phyloP scores from a whole-genome alignment of 176 grass and related monocot genomes.

The Lolium rigidum region DNA sequence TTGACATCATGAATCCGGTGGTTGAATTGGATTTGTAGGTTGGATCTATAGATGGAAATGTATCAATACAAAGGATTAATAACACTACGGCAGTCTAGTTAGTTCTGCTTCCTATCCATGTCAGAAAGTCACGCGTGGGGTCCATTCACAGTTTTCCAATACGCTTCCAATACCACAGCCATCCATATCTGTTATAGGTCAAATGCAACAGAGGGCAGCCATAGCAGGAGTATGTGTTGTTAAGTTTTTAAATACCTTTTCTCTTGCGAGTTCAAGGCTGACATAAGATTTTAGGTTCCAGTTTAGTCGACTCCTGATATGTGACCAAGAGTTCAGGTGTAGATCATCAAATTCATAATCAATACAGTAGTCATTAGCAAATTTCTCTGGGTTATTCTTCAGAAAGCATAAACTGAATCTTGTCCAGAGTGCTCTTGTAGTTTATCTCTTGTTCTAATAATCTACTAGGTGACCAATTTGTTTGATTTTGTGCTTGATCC shows the following conservation, averaged over 20 bases:
- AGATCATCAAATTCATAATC: constrained; percentile 21
- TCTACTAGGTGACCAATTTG: background rate
- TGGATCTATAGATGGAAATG: background rate
- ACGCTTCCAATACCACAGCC: background rate
- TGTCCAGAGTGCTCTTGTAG: background rate
- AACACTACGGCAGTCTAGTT: background rate
- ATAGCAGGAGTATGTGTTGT: background rate
- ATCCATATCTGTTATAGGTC: background rate
- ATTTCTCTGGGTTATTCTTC: background rate
- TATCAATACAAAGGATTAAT: background rate
- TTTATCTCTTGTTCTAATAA: constrained; percentile 1
- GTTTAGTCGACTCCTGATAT: constrained; percentile 18
- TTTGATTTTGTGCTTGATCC: background rate
- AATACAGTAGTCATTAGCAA: background rate
- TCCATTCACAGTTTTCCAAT: background rate
- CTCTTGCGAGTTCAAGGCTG: background rate
- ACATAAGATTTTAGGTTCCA: background rate
- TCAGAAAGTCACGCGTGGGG: background rate
- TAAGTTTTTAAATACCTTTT: background rate
- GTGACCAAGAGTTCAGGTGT: background rate
- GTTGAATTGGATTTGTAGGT: background rate
- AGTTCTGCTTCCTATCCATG: constrained; percentile 29
- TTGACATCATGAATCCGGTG: background rate
- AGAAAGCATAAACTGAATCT: background rate
- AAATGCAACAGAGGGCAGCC: constrained; percentile 11